Percentiles rank a stretch among this genome's conserved stretches.
Conservation (phyloP, 2,329 filamentous ascomycete genomes). For the Apiospora koreana region DNA sequence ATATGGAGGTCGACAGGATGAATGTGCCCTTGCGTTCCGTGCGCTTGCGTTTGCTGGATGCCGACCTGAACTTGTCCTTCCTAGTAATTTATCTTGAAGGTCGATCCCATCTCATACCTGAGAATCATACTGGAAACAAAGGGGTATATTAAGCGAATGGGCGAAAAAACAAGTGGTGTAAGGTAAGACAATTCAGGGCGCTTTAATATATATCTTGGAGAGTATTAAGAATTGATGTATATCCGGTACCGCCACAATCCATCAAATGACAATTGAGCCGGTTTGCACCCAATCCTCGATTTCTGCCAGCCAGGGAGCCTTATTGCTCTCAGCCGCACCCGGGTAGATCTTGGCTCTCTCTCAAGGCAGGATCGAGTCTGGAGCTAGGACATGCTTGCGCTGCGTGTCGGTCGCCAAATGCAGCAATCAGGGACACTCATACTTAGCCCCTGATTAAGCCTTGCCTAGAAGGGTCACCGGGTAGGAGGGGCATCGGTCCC, state of each 20-base stretch:
- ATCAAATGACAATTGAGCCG: background rate
- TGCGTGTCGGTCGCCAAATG: background rate
- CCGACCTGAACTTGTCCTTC: background rate
- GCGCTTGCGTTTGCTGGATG: background rate
- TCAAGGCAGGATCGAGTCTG: background rate
- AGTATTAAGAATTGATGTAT: background rate
- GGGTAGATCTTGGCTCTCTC: background rate
- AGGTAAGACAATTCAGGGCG: background rate
- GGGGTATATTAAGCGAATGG: background rate
- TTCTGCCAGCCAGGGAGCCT: background rate
- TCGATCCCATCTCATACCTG: background rate
- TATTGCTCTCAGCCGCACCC: background rate
- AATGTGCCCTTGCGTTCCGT: background rate
- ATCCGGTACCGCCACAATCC: background rate
- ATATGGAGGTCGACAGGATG: background rate
- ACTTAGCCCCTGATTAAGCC: background rate
- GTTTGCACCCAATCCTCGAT: background rate
- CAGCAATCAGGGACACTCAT: background rate
- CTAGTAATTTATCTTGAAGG: background rate
- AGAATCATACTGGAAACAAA: background rate
- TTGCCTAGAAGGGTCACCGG: constrained; percentile 3
- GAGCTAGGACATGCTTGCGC: background rate
- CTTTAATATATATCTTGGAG: background rate
- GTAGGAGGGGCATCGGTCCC: too few relatives aligned
- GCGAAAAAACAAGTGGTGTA: too few relatives aligned